Evolutionary conservation across 495 filamentous ascomycete species (phyloP).

Genomic region (Terfezia claveryi): DNA sequence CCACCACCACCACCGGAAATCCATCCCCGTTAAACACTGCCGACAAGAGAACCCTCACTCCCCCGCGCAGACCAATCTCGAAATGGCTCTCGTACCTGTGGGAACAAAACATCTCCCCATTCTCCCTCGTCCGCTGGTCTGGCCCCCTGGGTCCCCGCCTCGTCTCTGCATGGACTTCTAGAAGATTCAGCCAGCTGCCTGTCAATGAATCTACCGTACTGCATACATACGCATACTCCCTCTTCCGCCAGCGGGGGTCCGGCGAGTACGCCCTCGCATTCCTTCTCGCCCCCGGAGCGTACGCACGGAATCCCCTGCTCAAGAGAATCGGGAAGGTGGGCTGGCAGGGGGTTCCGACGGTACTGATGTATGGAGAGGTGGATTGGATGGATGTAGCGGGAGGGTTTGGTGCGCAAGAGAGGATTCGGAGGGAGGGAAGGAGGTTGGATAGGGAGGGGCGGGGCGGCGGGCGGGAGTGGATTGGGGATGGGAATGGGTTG

Average conservation of each 20-base stretch:
- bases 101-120: slow-evolving; percentile 94
- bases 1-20: slow-evolving; percentile 1
- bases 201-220: slow-evolving; percentile 59
- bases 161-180: slow-evolving; percentile 83
- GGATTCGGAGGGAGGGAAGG: slow-evolving; percentile 25
- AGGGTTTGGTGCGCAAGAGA: slow-evolving; percentile 59
- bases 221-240: slow-evolving; percentile 77
- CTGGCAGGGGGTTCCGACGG: slow-evolving; percentile 61
- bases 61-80: slow-evolving; percentile 40
- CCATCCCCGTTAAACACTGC: background rate
- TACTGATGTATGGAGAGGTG: slow-evolving; percentile 88
- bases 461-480: slow-evolving; percentile 42
- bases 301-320: slow-evolving; percentile 72
- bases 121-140: slow-evolving; percentile 66
- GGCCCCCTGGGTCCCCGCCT: slow-evolving; percentile 83
- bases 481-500: slow-evolving; percentile 31
- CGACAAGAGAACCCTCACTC: background rate
- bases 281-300: slow-evolving; percentile 79
- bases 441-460: slow-evolving; percentile 36
- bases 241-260: slow-evolving; percentile 82
- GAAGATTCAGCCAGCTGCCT: slow-evolving; percentile 75
- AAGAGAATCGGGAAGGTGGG: slow-evolving; percentile 51
- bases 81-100: slow-evolving; percentile 80
- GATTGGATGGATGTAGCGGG: slow-evolving; percentile 97
- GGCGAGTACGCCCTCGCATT: slow-evolving; percentile 90